A percentile compares a stretch with the other conserved stretches of the same genome.
Conservation (phyloP, 2,329 filamentous ascomycete genomes). For the Colletotrichum sp. region DNA sequence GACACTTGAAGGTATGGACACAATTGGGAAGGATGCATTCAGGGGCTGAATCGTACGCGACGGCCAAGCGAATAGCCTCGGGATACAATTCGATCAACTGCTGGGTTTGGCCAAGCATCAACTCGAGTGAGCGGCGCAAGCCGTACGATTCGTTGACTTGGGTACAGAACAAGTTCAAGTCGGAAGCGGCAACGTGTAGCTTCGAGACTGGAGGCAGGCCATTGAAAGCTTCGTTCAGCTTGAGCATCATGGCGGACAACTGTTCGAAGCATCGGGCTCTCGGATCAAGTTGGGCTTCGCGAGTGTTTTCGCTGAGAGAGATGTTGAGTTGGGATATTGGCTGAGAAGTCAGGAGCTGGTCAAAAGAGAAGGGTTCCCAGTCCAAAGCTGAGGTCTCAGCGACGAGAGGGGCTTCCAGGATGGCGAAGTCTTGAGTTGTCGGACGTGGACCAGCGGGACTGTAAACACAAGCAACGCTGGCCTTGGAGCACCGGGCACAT, state of each 20-base stretch:
- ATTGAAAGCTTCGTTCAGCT: neutral
- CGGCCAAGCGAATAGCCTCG: constrained; percentile 25
- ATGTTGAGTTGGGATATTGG: neutral
- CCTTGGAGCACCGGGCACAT: constrained; percentile 48
- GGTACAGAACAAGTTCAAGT: constrained; percentile 26
- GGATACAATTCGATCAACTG: constrained; percentile 40
- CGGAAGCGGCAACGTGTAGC: constrained; percentile 25
- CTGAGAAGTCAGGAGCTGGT: neutral
- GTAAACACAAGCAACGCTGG: constrained; percentile 43
- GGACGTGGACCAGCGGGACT: constrained; percentile 35
- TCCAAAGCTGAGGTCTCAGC: neutral
- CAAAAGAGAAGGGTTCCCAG: constrained; percentile 6
- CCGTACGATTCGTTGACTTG: constrained; percentile 27
- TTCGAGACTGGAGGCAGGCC: neutral
- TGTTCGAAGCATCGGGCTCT: neutral
- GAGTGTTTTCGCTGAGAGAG: neutral
- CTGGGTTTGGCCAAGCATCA: constrained; percentile 37
- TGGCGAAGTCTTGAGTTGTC: constrained; percentile 26
- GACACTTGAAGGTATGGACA: constrained; percentile 30
- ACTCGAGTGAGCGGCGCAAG: constrained; percentile 33
- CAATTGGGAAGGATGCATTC: constrained; percentile 36
- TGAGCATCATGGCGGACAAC: neutral
- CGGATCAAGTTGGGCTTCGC: neutral
- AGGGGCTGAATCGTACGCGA: neutral
- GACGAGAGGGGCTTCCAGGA: neutral